Evolutionary conservation across 306 rosid species (phyloP), one percentile per base, ranked within the genome.

Genomic region (Nissolia schottii): DNA sequence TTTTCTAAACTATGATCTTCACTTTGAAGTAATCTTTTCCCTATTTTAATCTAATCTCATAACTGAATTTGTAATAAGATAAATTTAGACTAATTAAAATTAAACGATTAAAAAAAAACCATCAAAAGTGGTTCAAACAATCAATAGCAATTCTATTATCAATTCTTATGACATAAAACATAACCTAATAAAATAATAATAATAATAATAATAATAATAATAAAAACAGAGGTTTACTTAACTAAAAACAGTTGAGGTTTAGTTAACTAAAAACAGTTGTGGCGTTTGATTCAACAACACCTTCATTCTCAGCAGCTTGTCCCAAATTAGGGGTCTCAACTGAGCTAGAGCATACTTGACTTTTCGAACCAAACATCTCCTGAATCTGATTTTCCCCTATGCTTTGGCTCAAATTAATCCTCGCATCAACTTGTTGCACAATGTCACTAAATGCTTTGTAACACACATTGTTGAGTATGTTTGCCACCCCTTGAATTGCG

Each of bases 371-470:
- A n/a, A 23, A 3, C 11, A 20, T 12, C 20, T 0, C 14, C 40
- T 28, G 8, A 31, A 25, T 55, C 12, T 37, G 43, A 14, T 14
- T 37, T 37, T 37, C 43, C 13, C 8, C 13, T 7, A 12, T 49
- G 13, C 23, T 5, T 7, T 24, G 59, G 13, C 0, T 23, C 1
- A 6, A 1, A 32, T 32, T 32, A n/a, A n/a, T n/a, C 7, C 38
- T 23, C 63, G 28, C 22, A 12, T 2, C 3, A 7, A 80, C 84
- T 14, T 23, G 22, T 4, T 27, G 18, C 84, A 73, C 61, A n/a
- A 88, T 80, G 62, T 89, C 94, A 3, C 13, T 15, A 0, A 84
- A 23, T 0, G 85, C 86, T 59, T 77, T 60, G 1, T 48, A 18
- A 14, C 91, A 86, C 0, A 82, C 85, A 0, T 67, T 62, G 1